Percentiles rank a stretch among this genome's conserved stretches.
Conservation (phyloP, 495 filamentous ascomycete species). For the Aspergillus biplanus region DNA sequence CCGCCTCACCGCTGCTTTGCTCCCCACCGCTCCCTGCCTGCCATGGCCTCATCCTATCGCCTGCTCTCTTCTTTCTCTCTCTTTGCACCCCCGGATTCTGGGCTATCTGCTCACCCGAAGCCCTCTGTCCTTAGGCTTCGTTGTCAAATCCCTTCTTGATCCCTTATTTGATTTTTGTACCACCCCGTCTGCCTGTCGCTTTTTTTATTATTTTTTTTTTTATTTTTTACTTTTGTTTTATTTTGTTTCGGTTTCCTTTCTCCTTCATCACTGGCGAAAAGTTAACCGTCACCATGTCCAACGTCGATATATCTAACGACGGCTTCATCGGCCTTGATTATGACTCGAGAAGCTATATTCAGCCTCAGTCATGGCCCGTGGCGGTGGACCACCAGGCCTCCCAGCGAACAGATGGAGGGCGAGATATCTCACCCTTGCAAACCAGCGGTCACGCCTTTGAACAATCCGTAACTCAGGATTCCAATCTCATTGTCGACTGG, state of each 20-base stretch:
- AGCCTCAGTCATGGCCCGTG: slow-evolving; percentile 48
- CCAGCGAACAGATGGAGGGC: slow-evolving; percentile 40
- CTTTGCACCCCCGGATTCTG: slow-evolving; percentile 34
- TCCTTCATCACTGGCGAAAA: slow-evolving; percentile 17
- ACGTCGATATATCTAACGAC: slow-evolving; percentile 48
- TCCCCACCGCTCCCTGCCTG: slow-evolving; percentile 38
- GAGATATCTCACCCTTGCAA: slow-evolving; percentile 51
- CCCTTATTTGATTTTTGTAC: slow-evolving; percentile 28
- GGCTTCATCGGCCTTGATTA: slow-evolving; percentile 54
- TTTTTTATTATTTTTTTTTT: slow-evolving; percentile 15
- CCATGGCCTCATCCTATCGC: slow-evolving; percentile 40
- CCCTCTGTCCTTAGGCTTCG: slow-evolving; percentile 32
- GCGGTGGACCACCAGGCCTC: slow-evolving; percentile 43
- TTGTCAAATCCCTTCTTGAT: slow-evolving; percentile 18
- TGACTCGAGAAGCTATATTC: slow-evolving; percentile 52
- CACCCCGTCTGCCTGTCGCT: slow-evolving; percentile 11
- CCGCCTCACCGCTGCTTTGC: slow-evolving; percentile 55
- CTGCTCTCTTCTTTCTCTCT: slow-evolving; percentile 23
- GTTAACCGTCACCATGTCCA: slow-evolving; percentile 41
- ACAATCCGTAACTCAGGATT: slow-evolving; percentile 48
- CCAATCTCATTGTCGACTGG: slow-evolving; percentile 54
- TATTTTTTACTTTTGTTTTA: slow-evolving; percentile 19
- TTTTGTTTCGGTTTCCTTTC: slow-evolving; percentile 7
- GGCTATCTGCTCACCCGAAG: slow-evolving; percentile 34
- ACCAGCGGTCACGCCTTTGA: slow-evolving; percentile 52